A percentile compares a stretch with the other conserved stretches of the same genome.
These are phyloP conservation scores for Xylaria flabelliformis DNA, from an alignment of 495 filamentous ascomycete species.

Conservation along the genomic window DNA sequence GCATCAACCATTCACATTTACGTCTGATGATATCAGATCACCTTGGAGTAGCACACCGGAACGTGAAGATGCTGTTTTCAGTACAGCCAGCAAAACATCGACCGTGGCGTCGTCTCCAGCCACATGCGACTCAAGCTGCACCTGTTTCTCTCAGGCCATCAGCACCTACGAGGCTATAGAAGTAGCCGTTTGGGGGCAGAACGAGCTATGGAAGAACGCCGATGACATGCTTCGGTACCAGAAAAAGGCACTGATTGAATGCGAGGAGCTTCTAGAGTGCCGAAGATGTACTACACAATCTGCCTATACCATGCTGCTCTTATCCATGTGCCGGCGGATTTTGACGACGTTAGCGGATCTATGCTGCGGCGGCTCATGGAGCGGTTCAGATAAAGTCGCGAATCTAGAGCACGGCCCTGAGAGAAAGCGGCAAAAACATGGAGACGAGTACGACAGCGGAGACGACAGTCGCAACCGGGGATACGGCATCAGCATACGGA, in stretches of 20 bases:
- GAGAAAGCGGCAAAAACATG: constrained; percentile 8
- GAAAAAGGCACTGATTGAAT: constrained; percentile 27
- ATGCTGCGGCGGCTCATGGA: constrained; percentile 9
- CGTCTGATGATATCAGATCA: constrained; percentile 18
- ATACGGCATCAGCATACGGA: constrained; percentile 28
- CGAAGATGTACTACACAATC: constrained; percentile 22
- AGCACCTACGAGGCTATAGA: constrained; percentile 29
- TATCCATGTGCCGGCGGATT: constrained; percentile 28
- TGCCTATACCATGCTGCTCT: constrained; percentile 28
- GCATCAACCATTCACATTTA: constrained; percentile 23
- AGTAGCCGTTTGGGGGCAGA: constrained; percentile 24
- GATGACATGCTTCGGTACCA: constrained; percentile 24
- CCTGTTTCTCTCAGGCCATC: constrained; percentile 26
- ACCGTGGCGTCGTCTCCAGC: constrained; percentile 10
- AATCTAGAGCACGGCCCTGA: not conserved
- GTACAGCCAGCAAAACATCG: constrained; percentile 17
- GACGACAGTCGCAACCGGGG: constrained; percentile 20
- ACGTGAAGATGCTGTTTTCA: constrained; percentile 19
- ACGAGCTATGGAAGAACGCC: constrained; percentile 22
- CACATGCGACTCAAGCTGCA: constrained; percentile 20
- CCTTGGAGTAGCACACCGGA: constrained; percentile 24
- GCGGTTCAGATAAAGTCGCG: not conserved
- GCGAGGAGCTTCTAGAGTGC: constrained; percentile 26
- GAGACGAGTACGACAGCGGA: not conserved
- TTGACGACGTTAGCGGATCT: constrained; percentile 16